Evolutionary conservation across 768 basidiomycete species (phyloP).

Genomic region (Boletus reticuloceps): DNA sequence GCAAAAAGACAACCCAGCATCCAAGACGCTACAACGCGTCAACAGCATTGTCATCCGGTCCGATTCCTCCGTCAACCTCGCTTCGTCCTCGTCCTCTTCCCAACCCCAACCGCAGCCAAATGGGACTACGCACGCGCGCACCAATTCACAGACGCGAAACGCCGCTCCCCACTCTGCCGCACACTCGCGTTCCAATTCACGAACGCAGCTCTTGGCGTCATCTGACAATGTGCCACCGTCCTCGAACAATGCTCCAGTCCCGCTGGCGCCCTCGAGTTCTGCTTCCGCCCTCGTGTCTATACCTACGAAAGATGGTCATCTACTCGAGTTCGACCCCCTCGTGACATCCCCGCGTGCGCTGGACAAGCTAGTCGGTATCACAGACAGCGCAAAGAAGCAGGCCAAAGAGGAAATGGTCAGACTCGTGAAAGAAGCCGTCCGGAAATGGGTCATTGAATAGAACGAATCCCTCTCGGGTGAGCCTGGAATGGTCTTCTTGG

Average conservation of each 20-base stretch:
- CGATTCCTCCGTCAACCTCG: conserved; percentile 48
- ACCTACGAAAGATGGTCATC: conserved; percentile 76
- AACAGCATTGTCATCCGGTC: conserved; percentile 62
- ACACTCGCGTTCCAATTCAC: conserved; percentile 46
- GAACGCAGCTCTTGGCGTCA: conserved; percentile 16
- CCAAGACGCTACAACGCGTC: conserved; percentile 37
- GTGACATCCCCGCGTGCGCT: conserved; percentile 67
- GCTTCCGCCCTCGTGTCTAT: conserved; percentile 68
- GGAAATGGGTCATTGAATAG: conserved; percentile 67
- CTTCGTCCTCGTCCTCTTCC: conserved; percentile 28
- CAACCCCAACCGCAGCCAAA: conserved; percentile 18
- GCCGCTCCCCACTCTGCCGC: conserved; percentile 2
- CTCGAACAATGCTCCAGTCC: not conserved
- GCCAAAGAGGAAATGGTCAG: conserved; percentile 74
- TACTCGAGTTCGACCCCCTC: conserved; percentile 85
- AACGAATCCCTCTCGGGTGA: no score
- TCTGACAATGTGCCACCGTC: not conserved
- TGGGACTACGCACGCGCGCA: conserved; percentile 40
- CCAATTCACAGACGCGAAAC: conserved; percentile 50
- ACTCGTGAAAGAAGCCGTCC: conserved; percentile 68
- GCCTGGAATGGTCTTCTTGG: no score
- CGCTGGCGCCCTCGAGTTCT: conserved; percentile 6
- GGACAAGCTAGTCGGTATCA: conserved; percentile 75
- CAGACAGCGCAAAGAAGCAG: conserved; percentile 79
- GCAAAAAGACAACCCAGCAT: conserved; percentile 10